Conservation (phyloP, 192 early-diverging fungal genomes). For the Dimargaris xerosporica region DNA sequence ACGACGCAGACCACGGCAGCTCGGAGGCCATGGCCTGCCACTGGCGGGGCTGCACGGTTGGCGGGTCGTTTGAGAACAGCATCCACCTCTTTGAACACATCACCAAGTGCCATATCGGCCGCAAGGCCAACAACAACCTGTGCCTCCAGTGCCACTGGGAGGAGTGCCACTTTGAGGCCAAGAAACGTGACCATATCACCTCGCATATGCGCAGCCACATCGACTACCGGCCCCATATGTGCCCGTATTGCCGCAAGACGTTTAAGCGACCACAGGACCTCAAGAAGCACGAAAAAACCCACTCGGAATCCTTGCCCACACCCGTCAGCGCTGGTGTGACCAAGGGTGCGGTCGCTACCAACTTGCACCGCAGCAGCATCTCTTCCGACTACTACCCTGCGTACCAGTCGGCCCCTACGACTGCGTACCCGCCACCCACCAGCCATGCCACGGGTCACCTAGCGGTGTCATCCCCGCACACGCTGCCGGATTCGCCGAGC, state of each 20-base stretch:
- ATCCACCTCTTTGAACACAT: slow-evolving; percentile 74
- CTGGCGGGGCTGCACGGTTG: slow-evolving; percentile 22
- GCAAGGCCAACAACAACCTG: slow-evolving; percentile 75
- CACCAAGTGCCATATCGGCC: slow-evolving; percentile 76
- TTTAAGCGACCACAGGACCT: slow-evolving; percentile 95
- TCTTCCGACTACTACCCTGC: neutral
- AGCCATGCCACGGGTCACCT: neutral
- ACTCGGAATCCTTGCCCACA: slow-evolving; percentile 28
- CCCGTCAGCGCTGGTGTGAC: neutral
- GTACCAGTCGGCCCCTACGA: neutral
- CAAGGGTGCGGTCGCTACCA: neutral
- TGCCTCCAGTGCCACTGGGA: slow-evolving; percentile 84
- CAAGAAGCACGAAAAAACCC: slow-evolving; percentile 84
- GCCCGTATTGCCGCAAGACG: slow-evolving; percentile 62
- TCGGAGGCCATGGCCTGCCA: slow-evolving; percentile 10
- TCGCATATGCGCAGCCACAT: slow-evolving; percentile 91
- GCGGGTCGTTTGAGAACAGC: slow-evolving; percentile 50
- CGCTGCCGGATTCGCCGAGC: slow-evolving; percentile 5
- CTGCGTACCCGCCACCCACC: neutral
- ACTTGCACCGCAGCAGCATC: too few species aligned
- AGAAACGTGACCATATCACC: slow-evolving; percentile 95
- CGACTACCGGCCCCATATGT: slow-evolving; percentile 76
- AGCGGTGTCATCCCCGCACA: neutral
- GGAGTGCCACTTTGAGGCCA: slow-evolving; percentile 47
- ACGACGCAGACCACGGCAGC: neutral